Evolutionary conservation across 2,329 filamentous ascomycete genomes (phyloP).

Genomic region (Madurella fahalii): DNA sequence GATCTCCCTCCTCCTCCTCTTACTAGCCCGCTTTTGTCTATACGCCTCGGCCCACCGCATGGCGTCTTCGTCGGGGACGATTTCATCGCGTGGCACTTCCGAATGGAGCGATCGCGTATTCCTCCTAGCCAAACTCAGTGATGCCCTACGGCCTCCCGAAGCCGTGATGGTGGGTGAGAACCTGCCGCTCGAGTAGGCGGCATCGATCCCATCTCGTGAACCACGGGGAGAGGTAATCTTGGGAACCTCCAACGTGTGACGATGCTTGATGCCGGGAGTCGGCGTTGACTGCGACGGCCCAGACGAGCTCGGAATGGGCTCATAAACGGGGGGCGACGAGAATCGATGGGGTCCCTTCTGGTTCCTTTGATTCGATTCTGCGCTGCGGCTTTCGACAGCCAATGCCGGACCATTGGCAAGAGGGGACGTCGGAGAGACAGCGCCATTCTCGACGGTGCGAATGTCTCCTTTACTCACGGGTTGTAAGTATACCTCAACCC

Average conservation of each 20-base stretch:
- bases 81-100: constrained; percentile 77
- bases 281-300: constrained; percentile 46
- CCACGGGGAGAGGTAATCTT: constrained; percentile 60
- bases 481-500: constrained; percentile 32
- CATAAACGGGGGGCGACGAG: constrained; percentile 60
- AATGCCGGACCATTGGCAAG: constrained; percentile 20
- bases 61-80: constrained; percentile 84
- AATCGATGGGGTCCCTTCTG: constrained; percentile 49
- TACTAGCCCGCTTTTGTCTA: constrained; percentile 84
- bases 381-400: constrained; percentile 19
- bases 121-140: constrained; percentile 75
- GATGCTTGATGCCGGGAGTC: constrained; percentile 64
- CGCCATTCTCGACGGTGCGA: constrained; percentile 27
- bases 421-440: constrained; percentile 1
- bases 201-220: constrained; percentile 70
- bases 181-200: constrained; percentile 66
- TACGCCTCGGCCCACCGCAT: constrained; percentile 90
- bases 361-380: constrained; percentile 23
- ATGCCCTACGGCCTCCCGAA: constrained; percentile 65
- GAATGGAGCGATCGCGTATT: constrained; percentile 82
- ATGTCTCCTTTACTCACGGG: constrained; percentile 27
- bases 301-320: constrained; percentile 44
- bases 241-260: constrained; percentile 86
- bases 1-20: constrained; percentile 74
- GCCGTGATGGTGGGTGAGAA: constrained; percentile 66